Evolutionary conservation across 164 flowering plant genomes (phyloP).

Genomic region (Warburgia ugandensis): DNA sequence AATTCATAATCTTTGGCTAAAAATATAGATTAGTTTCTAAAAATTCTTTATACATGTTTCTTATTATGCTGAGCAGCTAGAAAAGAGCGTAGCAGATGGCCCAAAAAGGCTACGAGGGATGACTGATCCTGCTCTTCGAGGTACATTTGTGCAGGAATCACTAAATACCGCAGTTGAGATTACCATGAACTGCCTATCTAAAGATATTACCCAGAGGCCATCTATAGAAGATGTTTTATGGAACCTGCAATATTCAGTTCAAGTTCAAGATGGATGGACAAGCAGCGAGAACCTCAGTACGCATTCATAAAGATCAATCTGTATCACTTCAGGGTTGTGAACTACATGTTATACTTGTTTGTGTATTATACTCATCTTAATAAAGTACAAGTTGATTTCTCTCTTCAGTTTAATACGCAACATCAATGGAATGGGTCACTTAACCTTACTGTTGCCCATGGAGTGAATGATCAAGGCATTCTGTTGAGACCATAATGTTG

Average conservation of each 20-base stretch:
- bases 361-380: too few species aligned
- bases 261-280: conserved; percentile 85
- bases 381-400: too few species aligned
- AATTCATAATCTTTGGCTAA: too few species aligned
- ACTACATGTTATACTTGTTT: too few species aligned
- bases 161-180: conserved; percentile 53
- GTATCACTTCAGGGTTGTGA: too few species aligned
- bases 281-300: conserved; percentile 38
- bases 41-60: not conserved
- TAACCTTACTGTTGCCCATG: too few species aligned
- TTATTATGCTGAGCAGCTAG: conserved; percentile 31
- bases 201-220: conserved; percentile 52
- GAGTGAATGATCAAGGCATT: too few species aligned
- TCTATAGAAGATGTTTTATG: conserved; percentile 86
- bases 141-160: conserved; percentile 67
- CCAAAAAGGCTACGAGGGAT: conserved; percentile 32
- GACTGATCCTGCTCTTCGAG: conserved; percentile 48
- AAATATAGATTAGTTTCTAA: too few species aligned
- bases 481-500: too few species aligned
- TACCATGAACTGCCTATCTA: conserved; percentile 49
- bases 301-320: conserved; percentile 10
- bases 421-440: too few species aligned
- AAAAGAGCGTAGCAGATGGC: conserved; percentile 38
- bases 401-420: too few species aligned
- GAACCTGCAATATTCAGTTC: conserved; percentile 85